Conservation (phyloP, 345 rosid genomes). For the Citrus sp. region DNA sequence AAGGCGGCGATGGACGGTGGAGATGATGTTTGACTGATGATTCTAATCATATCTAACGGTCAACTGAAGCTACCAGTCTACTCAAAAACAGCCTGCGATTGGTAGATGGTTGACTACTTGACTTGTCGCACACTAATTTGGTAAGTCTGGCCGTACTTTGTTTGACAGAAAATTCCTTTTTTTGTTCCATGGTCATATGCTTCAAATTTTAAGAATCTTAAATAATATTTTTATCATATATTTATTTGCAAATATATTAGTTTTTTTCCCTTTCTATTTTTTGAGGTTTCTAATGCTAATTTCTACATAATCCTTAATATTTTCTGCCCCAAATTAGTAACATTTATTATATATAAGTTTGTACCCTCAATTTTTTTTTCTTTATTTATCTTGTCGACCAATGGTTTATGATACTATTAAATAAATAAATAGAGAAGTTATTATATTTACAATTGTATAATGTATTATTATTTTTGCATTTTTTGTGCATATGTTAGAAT, state of each 20-base stretch:
- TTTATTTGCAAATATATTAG: too few species aligned
- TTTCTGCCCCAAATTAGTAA: too few species aligned
- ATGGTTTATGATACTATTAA: neutral
- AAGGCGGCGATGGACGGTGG: neutral
- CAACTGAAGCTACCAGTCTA: conserved; percentile 1
- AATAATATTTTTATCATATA: too few species aligned
- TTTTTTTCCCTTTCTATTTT: too few species aligned
- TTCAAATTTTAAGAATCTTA: too few species aligned
- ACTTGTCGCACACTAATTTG: neutral
- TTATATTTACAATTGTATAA: too few species aligned
- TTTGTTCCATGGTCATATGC: neutral
- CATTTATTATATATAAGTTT: too few species aligned
- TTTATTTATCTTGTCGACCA: neutral
- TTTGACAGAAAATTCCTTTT: neutral
- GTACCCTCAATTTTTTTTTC: too few species aligned
- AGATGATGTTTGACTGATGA: neutral
- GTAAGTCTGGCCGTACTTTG: neutral
- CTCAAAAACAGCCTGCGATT: neutral
- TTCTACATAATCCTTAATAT: too few species aligned
- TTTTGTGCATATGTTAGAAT: neutral
- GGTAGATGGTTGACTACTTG: neutral
- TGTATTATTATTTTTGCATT: too few species aligned
- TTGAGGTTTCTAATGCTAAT: too few species aligned
- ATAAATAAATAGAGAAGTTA: too few species aligned
- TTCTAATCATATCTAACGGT: neutral